Evolutionary conservation across 257 asterid species (phyloP).

Genomic region (Plantago elongata): DNA sequence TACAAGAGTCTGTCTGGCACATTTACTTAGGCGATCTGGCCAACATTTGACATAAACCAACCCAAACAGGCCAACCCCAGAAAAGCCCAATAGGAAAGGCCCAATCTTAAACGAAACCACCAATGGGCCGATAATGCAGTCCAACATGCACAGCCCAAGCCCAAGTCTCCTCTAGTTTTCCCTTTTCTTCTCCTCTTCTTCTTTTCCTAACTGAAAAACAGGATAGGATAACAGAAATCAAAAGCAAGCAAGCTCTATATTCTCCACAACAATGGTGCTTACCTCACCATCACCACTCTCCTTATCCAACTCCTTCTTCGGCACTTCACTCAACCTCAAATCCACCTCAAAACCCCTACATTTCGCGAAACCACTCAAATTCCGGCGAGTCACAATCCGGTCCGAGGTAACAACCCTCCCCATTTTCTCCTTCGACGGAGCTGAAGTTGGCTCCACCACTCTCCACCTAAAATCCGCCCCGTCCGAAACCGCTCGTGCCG

Average conservation of each 20-base stretch:
- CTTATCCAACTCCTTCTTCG: slow-evolving; percentile 70
- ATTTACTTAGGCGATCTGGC: no score
- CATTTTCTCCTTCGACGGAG: slow-evolving; percentile 75
- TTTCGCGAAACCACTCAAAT: slow-evolving; percentile 23
- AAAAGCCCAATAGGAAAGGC: not conserved
- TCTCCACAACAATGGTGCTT: slow-evolving; percentile 45
- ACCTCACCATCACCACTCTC: slow-evolving; percentile 29
- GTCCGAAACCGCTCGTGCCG: slow-evolving; percentile 84
- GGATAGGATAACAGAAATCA: slow-evolving; percentile 24
- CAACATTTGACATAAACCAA: no score
- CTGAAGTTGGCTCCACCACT: slow-evolving; percentile 65
- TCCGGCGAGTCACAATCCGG: slow-evolving; percentile 25
- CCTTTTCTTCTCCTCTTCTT: not conserved
- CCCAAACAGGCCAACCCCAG: no score
- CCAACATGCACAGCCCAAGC: not conserved
- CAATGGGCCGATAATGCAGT: no score
- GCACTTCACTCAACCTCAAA: slow-evolving; percentile 53
- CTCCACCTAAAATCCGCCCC: slow-evolving; percentile 79
- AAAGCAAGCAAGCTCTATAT: not conserved
- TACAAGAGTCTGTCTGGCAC: no score
- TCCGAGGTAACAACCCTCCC: slow-evolving; percentile 69
- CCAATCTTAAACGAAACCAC: not conserved
- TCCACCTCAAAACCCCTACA: slow-evolving; percentile 30
- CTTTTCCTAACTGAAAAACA: not conserved
- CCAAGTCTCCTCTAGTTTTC: not conserved